These are phyloP conservation scores for Fusarium falciforme DNA, from an alignment of 2,329 filamentous ascomycete genomes.

Conservation along the genomic window DNA sequence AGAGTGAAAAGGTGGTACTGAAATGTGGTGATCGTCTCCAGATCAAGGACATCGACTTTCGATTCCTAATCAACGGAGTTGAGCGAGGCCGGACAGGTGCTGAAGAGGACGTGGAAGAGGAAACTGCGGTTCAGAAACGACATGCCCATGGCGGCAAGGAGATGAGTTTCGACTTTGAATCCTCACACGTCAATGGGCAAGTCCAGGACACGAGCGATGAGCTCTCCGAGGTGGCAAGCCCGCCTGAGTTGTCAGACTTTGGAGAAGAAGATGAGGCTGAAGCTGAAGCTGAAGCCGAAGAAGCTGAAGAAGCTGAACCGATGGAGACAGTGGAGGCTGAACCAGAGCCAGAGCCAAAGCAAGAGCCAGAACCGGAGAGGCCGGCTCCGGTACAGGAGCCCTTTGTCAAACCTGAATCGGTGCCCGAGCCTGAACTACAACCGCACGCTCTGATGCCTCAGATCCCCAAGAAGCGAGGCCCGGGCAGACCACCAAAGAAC, in stretches of 20 bases:
- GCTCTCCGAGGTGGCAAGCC: constrained; percentile 57
- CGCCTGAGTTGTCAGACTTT: constrained; percentile 54
- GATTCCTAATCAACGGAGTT: constrained; percentile 76
- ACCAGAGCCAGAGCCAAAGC: constrained; percentile 44
- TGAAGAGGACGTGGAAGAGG: constrained; percentile 65
- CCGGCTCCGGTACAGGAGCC: constrained; percentile 38
- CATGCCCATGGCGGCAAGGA: constrained; percentile 71
- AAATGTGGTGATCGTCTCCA: constrained; percentile 75
- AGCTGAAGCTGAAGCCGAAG: constrained; percentile 33
- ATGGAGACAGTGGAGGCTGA: constrained; percentile 40
- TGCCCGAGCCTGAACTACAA: constrained; percentile 31
- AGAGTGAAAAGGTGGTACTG: constrained; percentile 66
- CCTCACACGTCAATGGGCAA: constrained; percentile 67
- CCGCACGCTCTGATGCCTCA: constrained; percentile 53
- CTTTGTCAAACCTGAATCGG: constrained; percentile 45
- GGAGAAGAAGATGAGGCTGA: constrained; percentile 51
- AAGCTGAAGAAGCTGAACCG: constrained; percentile 42
- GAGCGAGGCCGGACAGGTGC: constrained; percentile 67
- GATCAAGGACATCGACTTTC: constrained; percentile 76
- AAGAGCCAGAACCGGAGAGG: constrained; percentile 44
- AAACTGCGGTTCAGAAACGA: constrained; percentile 56
- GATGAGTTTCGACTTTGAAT: constrained; percentile 81
- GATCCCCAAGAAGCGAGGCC: constrained; percentile 76
- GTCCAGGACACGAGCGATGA: constrained; percentile 68
- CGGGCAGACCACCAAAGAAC: constrained; percentile 85